These are phyloP conservation scores for Nidula niveotomentosa DNA, from an alignment of 1,284 basidiomycete genomes.

Conservation along the genomic window DNA sequence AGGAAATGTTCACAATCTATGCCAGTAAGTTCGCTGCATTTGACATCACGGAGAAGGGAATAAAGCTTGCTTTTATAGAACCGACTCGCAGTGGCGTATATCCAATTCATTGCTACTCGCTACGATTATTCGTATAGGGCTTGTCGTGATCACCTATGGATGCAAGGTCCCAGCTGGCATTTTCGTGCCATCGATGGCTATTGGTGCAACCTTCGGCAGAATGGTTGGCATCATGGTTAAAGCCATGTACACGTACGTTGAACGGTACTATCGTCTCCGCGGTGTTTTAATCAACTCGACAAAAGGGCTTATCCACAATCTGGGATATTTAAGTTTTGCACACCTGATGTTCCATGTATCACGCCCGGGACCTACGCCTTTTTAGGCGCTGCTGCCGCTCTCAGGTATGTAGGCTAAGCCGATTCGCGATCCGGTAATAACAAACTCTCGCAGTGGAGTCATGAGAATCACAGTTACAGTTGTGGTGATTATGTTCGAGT, in stretches of 20 bases:
- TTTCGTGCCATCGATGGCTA: conserved; percentile 97
- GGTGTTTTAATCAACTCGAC: too few species aligned
- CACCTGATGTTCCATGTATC: conserved; percentile 93
- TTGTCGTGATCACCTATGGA: conserved; percentile 94
- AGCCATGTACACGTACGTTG: conserved; percentile 80
- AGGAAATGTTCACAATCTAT: conserved; percentile 89
- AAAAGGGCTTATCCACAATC: conserved; percentile 79
- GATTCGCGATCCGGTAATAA: too few species aligned
- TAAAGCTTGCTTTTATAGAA: conserved; percentile 40
- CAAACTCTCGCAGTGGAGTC: conserved; percentile 88
- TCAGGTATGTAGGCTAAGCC: too few species aligned
- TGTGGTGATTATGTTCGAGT: conserved; percentile 99
- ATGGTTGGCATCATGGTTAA: conserved; percentile 97
- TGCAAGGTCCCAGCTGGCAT: conserved; percentile 98
- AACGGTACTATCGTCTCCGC: too few species aligned
- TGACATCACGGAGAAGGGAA: background rate
- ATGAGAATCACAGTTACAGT: conserved; percentile 98
- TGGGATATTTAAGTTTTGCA: conserved; percentile 88
- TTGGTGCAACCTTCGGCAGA: conserved; percentile 93
- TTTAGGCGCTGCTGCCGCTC: conserved; percentile 91
- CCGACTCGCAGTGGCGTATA: conserved; percentile 93
- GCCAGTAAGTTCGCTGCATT: conserved; percentile 72
- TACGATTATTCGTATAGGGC: conserved; percentile 82
- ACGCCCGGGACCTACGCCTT: conserved; percentile 98
- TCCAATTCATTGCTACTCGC: conserved; percentile 92